These are phyloP conservation scores for Aaosphaeria pasadenensis DNA, from an alignment of 2,329 filamentous ascomycete genomes.

Conservation along the genomic window DNA sequence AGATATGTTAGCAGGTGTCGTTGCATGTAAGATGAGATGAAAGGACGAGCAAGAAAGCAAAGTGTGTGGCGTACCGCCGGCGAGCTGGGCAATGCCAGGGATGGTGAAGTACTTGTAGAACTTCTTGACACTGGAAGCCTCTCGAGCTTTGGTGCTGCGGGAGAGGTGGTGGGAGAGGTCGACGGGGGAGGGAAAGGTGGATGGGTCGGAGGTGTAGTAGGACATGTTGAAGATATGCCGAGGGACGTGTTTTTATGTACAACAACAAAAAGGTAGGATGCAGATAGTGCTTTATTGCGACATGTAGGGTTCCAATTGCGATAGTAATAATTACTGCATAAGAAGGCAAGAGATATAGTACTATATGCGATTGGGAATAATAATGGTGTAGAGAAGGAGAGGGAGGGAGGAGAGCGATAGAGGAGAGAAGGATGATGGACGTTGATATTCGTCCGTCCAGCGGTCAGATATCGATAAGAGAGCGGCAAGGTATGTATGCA, in stretches of 20 bases:
- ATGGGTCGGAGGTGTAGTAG: constrained; percentile 19
- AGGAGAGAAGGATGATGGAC: too few species aligned
- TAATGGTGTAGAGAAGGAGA: neutral
- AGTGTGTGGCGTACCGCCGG: constrained; percentile 47
- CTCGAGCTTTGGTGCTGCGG: constrained; percentile 62
- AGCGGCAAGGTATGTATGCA: too few species aligned
- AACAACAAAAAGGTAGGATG: too few species aligned
- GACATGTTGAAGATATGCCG: constrained; percentile 15
- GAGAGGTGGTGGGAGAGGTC: constrained; percentile 81
- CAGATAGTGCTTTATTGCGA: constrained; percentile 4
- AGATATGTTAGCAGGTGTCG: constrained; percentile 10
- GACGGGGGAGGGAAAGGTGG: constrained; percentile 51
- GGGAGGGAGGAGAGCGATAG: neutral
- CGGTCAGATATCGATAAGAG: too few species aligned
- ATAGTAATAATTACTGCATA: neutral
- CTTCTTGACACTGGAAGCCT: constrained; percentile 67
- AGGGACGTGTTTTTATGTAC: too few species aligned
- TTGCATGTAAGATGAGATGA: too few species aligned
- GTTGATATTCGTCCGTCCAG: too few species aligned
- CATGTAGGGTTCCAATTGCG: constrained; percentile 9
- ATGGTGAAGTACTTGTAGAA: constrained; percentile 82
- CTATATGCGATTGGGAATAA: too few species aligned
- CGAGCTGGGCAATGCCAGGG: constrained; percentile 60
- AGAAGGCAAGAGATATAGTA: too few species aligned
- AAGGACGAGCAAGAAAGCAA: too few species aligned